Evolutionary conservation across 2,329 filamentous ascomycete genomes (phyloP).

Genomic region (Orbilia ellipsospora): DNA sequence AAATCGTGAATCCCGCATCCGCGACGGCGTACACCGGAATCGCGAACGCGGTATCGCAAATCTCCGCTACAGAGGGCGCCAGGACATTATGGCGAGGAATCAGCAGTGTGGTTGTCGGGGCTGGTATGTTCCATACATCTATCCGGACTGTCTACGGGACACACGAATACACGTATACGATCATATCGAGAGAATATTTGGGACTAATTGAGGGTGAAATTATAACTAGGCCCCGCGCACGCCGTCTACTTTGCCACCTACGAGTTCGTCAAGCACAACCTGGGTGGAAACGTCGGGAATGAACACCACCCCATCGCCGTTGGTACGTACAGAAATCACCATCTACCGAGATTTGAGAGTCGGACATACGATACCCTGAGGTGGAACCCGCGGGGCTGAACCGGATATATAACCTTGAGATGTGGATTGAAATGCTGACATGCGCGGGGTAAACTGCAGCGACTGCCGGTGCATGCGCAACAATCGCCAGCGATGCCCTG

Average conservation of each 20-base stretch:
- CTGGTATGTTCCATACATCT: conserved; percentile 71
- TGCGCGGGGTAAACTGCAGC: conserved; percentile 67
- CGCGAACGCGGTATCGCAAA: conserved; percentile 90
- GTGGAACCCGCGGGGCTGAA: conserved; percentile 3
- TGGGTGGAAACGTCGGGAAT: conserved; percentile 85
- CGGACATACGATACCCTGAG: not conserved
- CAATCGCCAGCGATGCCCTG: conserved; percentile 95
- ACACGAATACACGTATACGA: not conserved
- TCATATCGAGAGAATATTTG: not conserved
- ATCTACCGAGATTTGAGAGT: not conserved
- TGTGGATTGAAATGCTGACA: conserved; percentile 36
- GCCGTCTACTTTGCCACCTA: conserved; percentile 99
- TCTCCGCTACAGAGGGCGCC: conserved; percentile 88
- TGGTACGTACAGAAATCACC: conserved; percentile 68
- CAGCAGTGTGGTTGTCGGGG: conserved; percentile 94
- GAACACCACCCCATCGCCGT: conserved; percentile 93
- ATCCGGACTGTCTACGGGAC: not conserved
- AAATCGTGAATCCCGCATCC: conserved; percentile 86
- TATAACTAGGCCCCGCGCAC: conserved; percentile 81
- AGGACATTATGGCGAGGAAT: conserved; percentile 95
- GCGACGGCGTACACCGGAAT: conserved; percentile 88
- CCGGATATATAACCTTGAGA: conserved; percentile 21
- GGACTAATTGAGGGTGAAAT: too few relatives aligned
- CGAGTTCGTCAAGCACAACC: conserved; percentile 93
- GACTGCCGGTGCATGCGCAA: conserved; percentile 91